Evolutionary conservation across 192 early-diverging fungal genomes (phyloP).

Genomic region (Entomortierella parvispora): DNA sequence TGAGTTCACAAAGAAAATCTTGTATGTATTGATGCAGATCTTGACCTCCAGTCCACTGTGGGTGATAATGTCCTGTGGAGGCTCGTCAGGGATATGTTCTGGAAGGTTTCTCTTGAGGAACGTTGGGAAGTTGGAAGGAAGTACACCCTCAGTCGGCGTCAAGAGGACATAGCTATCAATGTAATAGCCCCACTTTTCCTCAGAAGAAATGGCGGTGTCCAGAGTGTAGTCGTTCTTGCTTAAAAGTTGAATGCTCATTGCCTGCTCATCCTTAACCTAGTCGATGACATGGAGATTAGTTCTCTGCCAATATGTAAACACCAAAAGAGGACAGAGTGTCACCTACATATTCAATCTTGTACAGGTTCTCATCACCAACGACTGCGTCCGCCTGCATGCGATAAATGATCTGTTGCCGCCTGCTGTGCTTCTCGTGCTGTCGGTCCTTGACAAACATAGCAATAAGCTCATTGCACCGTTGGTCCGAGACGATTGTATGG

Average conservation of each 20-base stretch:
- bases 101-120: constrained; percentile 80
- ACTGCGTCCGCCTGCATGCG: constrained; percentile 77
- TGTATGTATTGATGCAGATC: constrained; percentile 97
- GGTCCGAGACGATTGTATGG: constrained; percentile 73
- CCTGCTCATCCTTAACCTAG: constrained; percentile 60
- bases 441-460: constrained; percentile 72
- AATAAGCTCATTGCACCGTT: constrained; percentile 69
- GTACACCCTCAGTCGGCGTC: constrained; percentile 82
- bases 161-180: constrained; percentile 95
- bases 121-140: constrained; percentile 67
- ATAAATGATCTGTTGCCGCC: constrained; percentile 76
- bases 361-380: constrained; percentile 84
- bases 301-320: too few species aligned
- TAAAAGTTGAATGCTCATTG: constrained; percentile 89
- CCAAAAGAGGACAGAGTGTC: neutral
- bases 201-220: constrained; percentile 82
- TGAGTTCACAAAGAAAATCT: constrained; percentile 94
- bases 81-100: constrained; percentile 49
- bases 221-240: constrained; percentile 88
- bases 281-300: neutral
- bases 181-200: constrained; percentile 96
- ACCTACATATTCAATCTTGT: constrained; percentile 83
- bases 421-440: constrained; percentile 57
- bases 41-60: constrained; percentile 90
- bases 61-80: constrained; percentile 51